Evolutionary conservation across 2,329 filamentous ascomycete species (phyloP).

Genomic region (Nigrograna mackinnonii): DNA sequence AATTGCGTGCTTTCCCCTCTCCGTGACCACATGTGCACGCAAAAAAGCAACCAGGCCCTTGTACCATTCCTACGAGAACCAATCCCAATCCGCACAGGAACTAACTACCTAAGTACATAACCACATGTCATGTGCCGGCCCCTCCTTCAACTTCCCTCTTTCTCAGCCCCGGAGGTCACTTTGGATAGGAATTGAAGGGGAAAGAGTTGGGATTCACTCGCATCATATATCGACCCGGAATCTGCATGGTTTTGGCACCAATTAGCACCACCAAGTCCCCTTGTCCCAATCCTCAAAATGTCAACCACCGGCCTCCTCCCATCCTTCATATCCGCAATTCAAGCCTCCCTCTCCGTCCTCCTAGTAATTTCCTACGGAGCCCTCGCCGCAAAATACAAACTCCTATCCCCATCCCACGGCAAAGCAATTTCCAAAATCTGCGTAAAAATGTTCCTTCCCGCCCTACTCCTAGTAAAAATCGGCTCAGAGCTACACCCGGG

Average conservation of each 20-base stretch:
- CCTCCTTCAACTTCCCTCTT: no score
- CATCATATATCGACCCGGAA: no score
- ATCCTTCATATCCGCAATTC: slow-evolving; percentile 56
- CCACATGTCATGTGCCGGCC: no score
- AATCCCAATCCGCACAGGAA: no score
- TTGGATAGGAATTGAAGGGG: no score
- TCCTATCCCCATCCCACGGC: slow-evolving; percentile 52
- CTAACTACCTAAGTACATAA: no score
- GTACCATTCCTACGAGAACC: no score
- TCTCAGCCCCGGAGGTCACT: no score
- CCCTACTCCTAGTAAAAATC: slow-evolving; percentile 56
- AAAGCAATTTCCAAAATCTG: slow-evolving; percentile 57
- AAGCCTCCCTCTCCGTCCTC: slow-evolving; percentile 58
- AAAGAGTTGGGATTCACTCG: no score
- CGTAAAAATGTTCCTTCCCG: slow-evolving; percentile 57
- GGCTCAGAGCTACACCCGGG: slow-evolving; percentile 53
- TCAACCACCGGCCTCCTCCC: slow-evolving; percentile 17
- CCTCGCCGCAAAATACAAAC: slow-evolving; percentile 50
- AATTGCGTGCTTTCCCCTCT: slow-evolving; percentile 14
- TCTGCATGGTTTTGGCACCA: no score
- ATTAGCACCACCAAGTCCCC: no score
- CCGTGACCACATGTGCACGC: slow-evolving; percentile 17
- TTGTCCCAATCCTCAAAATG: slow-evolving; percentile 6
- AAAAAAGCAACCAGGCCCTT: no score
- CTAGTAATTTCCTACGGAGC: slow-evolving; percentile 57